Conservation (phyloP, 768 basidiomycete genomes). For the Leccinum sublutescens region DNA sequence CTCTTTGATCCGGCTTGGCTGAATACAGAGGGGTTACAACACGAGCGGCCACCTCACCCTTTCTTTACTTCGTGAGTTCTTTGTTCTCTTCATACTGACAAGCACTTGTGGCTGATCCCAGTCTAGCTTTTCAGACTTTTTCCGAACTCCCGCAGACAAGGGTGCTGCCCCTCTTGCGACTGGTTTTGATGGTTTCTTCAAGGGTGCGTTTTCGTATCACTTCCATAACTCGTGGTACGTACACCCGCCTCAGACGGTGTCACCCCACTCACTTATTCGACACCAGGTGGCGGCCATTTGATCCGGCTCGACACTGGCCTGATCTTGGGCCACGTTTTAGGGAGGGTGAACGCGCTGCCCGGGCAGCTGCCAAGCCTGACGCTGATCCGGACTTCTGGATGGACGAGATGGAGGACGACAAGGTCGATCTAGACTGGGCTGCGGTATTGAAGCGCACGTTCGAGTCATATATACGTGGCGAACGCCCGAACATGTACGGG, state of each 20-base stretch:
- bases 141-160: conserved; percentile 65
- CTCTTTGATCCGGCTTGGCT: conserved; percentile 94
- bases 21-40: conserved; percentile 86
- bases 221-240: conserved; percentile 89
- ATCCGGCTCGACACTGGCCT: conserved; percentile 83
- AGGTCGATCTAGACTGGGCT: conserved; percentile 81
- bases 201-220: conserved; percentile 90
- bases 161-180: conserved; percentile 79
- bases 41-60: conserved; percentile 89
- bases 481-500: conserved; percentile 91
- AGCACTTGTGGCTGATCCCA: background rate
- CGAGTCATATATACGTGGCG: conserved; percentile 83
- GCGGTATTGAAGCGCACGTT: conserved; percentile 93
- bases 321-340: conserved; percentile 82
- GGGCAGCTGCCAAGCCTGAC: conserved; percentile 31
- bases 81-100: too few relatives aligned
- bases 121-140: conserved; percentile 77
- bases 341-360: conserved; percentile 68
- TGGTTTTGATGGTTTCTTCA: conserved; percentile 91
- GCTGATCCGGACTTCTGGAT: conserved; percentile 24
- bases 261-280: background rate
- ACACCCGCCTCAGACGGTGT: background rate
- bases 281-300: conserved; percentile 91
- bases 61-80: conserved; percentile 74
- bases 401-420: conserved; percentile 44